phyloP scores from a whole-genome alignment of 2,329 filamentous ascomycete genomes.

The Trichoderma harzianum region DNA sequence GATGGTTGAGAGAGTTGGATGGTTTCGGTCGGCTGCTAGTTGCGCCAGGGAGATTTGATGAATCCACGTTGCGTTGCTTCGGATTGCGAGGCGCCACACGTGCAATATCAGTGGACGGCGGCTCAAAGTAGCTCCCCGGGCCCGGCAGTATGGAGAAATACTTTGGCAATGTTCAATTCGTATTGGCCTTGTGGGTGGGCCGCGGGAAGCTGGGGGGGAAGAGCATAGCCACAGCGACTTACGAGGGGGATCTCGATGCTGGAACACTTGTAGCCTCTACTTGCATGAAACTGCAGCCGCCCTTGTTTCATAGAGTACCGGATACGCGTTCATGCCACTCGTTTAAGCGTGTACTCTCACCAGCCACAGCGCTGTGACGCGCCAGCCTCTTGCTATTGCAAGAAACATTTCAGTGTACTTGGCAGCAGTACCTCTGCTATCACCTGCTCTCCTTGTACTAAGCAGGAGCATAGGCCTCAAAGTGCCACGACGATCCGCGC shows the following conservation, averaged over 20 bases:
- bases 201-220: neutral
- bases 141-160: neutral
- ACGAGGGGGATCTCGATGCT: neutral
- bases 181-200: neutral
- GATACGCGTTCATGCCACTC: neutral
- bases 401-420: neutral
- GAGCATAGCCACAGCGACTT: constrained; percentile 9
- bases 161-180: neutral
- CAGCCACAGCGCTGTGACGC: constrained; percentile 17
- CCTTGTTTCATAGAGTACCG: neutral
- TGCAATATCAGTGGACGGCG: neutral
- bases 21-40: constrained; percentile 1
- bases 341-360: neutral
- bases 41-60: constrained; percentile 13
- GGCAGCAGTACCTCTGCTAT: neutral
- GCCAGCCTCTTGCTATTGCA: neutral
- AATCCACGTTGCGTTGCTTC: constrained; percentile 19
- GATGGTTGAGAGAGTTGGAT: constrained; percentile 4
- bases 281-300: neutral
- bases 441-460: constrained; percentile 3
- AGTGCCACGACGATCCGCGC: constrained; percentile 6
- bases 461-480: constrained; percentile 7
- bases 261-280: neutral
- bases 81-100: constrained; percentile 13
- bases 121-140: neutral